These are phyloP conservation scores for Clathrus columnatus DNA, from an alignment of 768 basidiomycete genomes.

Conservation along the genomic window DNA sequence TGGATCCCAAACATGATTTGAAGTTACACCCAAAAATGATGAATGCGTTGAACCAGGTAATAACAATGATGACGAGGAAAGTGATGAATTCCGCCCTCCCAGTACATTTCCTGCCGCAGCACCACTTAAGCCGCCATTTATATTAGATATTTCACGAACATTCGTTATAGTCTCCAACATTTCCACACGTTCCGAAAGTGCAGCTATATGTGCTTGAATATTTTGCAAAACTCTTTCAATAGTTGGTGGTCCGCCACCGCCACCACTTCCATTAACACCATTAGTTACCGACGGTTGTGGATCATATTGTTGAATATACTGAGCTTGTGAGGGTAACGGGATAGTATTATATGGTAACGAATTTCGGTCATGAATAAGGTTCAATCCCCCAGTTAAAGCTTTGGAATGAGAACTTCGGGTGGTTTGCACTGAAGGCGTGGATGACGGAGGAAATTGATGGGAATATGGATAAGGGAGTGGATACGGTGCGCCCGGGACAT, in stretches of 20 bases:
- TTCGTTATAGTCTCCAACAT: constrained; percentile 38
- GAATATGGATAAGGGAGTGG: constrained; percentile 1
- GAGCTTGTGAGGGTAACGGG: not conserved
- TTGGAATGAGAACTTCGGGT: not conserved
- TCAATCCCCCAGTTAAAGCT: not conserved
- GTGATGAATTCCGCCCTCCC: constrained; percentile 13
- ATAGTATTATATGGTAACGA: not conserved
- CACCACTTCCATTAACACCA: not conserved
- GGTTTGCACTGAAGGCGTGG: not conserved
- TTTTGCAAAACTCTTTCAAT: constrained; percentile 74
- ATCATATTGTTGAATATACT: not conserved
- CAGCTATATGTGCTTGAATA: constrained; percentile 74
- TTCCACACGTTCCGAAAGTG: constrained; percentile 62
- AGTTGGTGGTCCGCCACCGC: constrained; percentile 21
- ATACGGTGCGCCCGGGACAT: not conserved
- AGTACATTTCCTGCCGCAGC: too few relatives aligned
- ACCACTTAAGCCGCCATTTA: constrained; percentile 33
- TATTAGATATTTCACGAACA: constrained; percentile 28
- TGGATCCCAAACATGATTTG: constrained; percentile 45
- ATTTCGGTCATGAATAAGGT: not conserved
- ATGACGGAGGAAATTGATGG: not conserved
- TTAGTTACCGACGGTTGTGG: not conserved
- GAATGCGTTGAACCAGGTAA: not conserved
- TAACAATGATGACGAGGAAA: constrained; percentile 2
- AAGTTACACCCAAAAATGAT: constrained; percentile 1